phyloP scores from a whole-genome alignment of 169 alveolate genomes.

The Toxoplasma gondii region DNA sequence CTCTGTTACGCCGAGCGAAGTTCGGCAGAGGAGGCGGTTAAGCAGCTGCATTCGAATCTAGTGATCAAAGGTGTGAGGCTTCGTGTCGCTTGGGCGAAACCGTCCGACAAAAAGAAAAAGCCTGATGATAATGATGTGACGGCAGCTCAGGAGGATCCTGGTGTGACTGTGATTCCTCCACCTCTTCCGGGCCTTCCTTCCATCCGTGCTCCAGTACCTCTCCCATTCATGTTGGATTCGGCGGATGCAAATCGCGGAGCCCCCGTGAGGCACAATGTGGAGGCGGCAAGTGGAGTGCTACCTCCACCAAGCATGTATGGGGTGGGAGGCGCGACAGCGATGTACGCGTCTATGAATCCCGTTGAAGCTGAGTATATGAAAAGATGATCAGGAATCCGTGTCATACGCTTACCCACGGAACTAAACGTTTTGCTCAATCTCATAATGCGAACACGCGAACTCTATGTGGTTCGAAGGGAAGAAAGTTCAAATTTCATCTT shows the following conservation, averaged over 20 bases:
- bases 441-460: too few species aligned
- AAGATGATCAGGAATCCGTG: not conserved
- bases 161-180: not conserved
- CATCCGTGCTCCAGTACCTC: not conserved
- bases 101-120: constrained; percentile 9
- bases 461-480: too few species aligned
- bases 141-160: not conserved
- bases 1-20: constrained; percentile 77
- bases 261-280: not conserved
- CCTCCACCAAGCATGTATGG: constrained; percentile 38
- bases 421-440: too few species aligned
- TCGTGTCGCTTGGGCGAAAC: constrained; percentile 76
- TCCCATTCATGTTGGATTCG: constrained; percentile 5
- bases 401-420: not conserved
- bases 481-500: too few species aligned
- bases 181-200: constrained; percentile 39
- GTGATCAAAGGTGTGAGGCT: constrained; percentile 69
- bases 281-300: constrained; percentile 21
- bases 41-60: constrained; percentile 69
- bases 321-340: not conserved
- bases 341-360: constrained; percentile 60
- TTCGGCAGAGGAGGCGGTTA: constrained; percentile 83
- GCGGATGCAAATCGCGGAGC: not conserved
- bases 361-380: constrained; percentile 50
- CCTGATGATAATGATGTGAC: not conserved